Base-by-base conservation (phyloP, 495 filamentous ascomycete species). In the Margaritispora aquatica region DNA sequence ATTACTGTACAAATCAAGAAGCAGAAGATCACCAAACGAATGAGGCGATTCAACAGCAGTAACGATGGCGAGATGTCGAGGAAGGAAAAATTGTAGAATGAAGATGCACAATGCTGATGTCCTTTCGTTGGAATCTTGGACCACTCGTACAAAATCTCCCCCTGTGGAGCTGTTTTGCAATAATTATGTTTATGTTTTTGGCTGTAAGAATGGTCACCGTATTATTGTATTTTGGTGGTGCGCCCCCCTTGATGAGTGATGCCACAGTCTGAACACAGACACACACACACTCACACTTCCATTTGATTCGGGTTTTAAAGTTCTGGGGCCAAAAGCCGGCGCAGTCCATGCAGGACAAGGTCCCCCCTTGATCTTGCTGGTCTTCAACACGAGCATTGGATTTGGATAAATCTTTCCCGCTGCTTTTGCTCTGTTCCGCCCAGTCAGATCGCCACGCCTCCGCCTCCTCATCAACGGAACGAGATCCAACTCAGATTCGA, bases 1-100 rank as follows among this genome's bases (percentile, higher is more conserved):
- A 22, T 44, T n/a, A 44, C 3, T n/a, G 17, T 9, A 23, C 50
- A 71, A 73, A 67, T 68, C 73, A 66, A 68, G 62, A 73, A 70
- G n/a, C 38, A 17, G 3, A 61, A 67, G 67, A 69, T 69, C 73
- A 73, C 73, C 72, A 75, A 81, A 71, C 78, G 76, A 79, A 70
- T 77, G 76, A 80, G 68, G 68, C 65, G 24, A 60, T 34, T 11
- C 8, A 20, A 63, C 23, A 58, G n/a, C n/a, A 51, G 50, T 62
- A 54, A 70, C 65, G 59, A 62, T 54, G 56, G n/a, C 49, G 61
- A 70, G 68, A 70, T 62, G 67, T 69, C 65, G 62, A 68, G 19
- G 21, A 56, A 38, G 46, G 21, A 57, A 27, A 51, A 61, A 51
- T n/a, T 3, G 38, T 15, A 34, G 15, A 7, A n/a, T 8, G 8